A percentile compares a stretch with the other conserved stretches of the same genome.
phyloP scores from a whole-genome alignment of 1,284 basidiomycete species.

The Trichosporon ovoides region DNA sequence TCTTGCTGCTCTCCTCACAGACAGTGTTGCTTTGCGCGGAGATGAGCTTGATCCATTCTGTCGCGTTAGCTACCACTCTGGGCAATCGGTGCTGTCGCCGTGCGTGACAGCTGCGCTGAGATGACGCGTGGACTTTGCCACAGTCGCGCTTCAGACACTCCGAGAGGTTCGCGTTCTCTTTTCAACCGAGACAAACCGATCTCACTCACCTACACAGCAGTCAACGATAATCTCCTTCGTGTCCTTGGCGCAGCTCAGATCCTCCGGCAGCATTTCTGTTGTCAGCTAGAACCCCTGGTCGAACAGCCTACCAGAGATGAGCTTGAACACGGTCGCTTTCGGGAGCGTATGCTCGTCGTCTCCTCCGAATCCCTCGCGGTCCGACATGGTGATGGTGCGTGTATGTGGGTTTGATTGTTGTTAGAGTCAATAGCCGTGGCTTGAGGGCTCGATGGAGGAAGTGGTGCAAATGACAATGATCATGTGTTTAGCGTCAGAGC shows the following conservation, averaged over 20 bases:
- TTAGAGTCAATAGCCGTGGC: not conserved
- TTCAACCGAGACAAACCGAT: not conserved
- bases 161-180: too few relatives aligned
- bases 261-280: conserved; percentile 81
- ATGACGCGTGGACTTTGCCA: too few relatives aligned
- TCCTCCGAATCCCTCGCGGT: conserved; percentile 42
- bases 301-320: conserved; percentile 79
- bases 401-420: not conserved
- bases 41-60: conserved; percentile 97
- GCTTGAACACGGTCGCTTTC: conserved; percentile 95
- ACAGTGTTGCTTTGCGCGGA: conserved; percentile 97
- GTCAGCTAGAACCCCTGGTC: not conserved
- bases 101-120: too few relatives aligned
- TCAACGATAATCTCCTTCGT: conserved; percentile 94
- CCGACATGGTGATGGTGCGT: conserved; percentile 35
- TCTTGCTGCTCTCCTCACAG: conserved; percentile 97
- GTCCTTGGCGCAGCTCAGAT: conserved; percentile 89
- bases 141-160: too few relatives aligned
- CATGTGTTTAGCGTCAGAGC: conserved; percentile 1
- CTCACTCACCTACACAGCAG: conserved; percentile 89
- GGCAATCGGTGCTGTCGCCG: too few relatives aligned
- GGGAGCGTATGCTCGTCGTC: conserved; percentile 94
- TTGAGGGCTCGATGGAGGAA: not conserved
- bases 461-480: conserved; percentile 2
- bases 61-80: conserved; percentile 8